Conservation (phyloP, 257 asterid genomes). For the Solanum bulbocastanum region DNA sequence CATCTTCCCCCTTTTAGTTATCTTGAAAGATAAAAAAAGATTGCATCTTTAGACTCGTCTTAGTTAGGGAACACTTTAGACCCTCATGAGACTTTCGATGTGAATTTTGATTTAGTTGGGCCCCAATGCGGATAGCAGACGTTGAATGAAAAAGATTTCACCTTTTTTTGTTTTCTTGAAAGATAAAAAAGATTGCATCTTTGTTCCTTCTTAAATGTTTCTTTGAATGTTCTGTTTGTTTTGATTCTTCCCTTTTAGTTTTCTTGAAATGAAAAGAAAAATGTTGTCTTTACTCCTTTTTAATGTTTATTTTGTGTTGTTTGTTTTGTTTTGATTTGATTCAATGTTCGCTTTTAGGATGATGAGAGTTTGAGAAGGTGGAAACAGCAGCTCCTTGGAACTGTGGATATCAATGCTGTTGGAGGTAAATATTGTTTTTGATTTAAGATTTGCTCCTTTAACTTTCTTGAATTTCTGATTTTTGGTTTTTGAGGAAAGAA, state of each 20-base stretch:
- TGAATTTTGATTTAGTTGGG: background rate
- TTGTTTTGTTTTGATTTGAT: background rate
- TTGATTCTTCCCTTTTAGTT: background rate
- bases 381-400: conserved; percentile 94
- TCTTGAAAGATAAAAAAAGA: background rate
- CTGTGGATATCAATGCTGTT: conserved; percentile 73
- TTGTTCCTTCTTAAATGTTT: background rate
- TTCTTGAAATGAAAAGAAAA: background rate
- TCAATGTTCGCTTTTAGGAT: conserved; percentile 33
- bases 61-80: background rate
- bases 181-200: background rate
- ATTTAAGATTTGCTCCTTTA: background rate
- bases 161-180: background rate
- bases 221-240: background rate
- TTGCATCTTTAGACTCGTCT: background rate
- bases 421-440: conserved; percentile 42
- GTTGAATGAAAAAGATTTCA: background rate
- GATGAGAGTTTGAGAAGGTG: conserved; percentile 97
- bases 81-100: background rate
- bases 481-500: background rate
- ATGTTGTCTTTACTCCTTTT: background rate
- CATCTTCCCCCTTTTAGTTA: background rate
- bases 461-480: background rate
- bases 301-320: background rate
- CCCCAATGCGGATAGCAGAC: background rate